These are phyloP conservation scores for Nigrospora oryzae DNA, from an alignment of 2,329 filamentous ascomycete genomes.

Conservation along the genomic window DNA sequence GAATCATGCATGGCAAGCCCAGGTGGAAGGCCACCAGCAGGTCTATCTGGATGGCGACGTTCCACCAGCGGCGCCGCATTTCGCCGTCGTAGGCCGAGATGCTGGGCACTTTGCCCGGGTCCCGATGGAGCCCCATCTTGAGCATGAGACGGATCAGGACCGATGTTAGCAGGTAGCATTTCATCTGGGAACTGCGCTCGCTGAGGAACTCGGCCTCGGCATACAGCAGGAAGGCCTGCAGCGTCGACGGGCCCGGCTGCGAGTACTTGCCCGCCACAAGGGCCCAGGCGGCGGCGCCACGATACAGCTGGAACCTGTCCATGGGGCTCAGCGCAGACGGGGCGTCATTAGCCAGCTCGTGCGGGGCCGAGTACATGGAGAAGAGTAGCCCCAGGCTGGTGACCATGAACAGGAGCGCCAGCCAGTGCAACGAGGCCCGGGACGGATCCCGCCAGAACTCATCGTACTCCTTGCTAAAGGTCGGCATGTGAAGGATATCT, in stretches of 20 bases:
- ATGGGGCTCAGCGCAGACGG: slow-evolving; percentile 21
- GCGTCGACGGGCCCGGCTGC: slow-evolving; percentile 36
- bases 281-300: slow-evolving; percentile 41
- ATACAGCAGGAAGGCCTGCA: slow-evolving; percentile 43
- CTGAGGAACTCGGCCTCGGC: slow-evolving; percentile 45
- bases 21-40: slow-evolving; percentile 58
- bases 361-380: slow-evolving; percentile 31
- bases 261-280: slow-evolving; percentile 42
- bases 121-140: slow-evolving; percentile 51
- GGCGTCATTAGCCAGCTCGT: slow-evolving; percentile 34
- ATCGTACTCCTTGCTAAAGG: slow-evolving; percentile 41
- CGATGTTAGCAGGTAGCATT: slow-evolving; percentile 43
- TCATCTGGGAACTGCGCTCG: slow-evolving; percentile 41
- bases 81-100: slow-evolving; percentile 44
- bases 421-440: slow-evolving; percentile 31
- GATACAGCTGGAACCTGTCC: slow-evolving; percentile 38
- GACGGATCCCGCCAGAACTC: slow-evolving; percentile 38
- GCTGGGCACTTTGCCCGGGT: slow-evolving; percentile 40
- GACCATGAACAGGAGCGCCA: slow-evolving; percentile 42
- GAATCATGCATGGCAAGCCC: slow-evolving; percentile 58
- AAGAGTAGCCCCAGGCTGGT: slow-evolving; percentile 34
- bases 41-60: slow-evolving; percentile 49
- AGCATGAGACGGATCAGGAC: slow-evolving; percentile 45
- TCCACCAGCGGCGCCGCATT: slow-evolving; percentile 46
- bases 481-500: slow-evolving; percentile 46